Evolutionary conservation across 768 basidiomycete genomes (phyloP), one percentile per base, ranked within the genome.

Genomic region (Lentinula boryana): DNA sequence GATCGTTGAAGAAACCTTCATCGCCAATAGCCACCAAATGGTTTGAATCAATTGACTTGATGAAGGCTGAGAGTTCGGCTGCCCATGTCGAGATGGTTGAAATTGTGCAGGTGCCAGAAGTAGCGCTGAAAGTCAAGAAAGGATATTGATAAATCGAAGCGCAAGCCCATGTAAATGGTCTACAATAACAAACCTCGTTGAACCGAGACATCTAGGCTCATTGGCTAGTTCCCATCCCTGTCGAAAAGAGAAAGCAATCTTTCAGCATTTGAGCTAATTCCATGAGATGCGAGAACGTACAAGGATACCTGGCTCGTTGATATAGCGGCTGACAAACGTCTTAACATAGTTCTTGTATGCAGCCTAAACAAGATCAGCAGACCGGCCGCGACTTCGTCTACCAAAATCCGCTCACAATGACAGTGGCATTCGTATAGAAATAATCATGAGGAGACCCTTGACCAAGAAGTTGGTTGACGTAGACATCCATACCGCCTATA

Each of bases 21-120:
- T 87, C 86, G 12, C 86, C 84, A 33, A 88, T 70, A 1, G 76
- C 80, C 16, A 88, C 84, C 38, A 87, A 76, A 63, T 87, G 85
- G 71, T 85, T 86, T 16, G 70, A 61, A 68, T 87, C 86, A 62
- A 87, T 78, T 15, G 81, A 80, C 66, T 86, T 85, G 76, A 87
- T 84, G 71, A 78, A 86, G 2, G 82, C 80, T 3, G 83, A 84
- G 36, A 86, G 82, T 27, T 76, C 75, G 56, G 72, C 73, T 2
- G 76, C 78, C 84, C 85, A 87, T 58, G 72, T 73, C 1, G 80
- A 83, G 65, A 86, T 76, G 1, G 82, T 85, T 5, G 76, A 68
- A 1, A 79, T 75, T 12, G 77, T 83, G 71, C 83, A 84, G 15
- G 74, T 77, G 23, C 77, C 74, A 15, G 76, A 72, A 18, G 68